These are phyloP conservation scores for Nasturtium officinale DNA, from an alignment of 345 rosid genomes.

Conservation along the genomic window DNA sequence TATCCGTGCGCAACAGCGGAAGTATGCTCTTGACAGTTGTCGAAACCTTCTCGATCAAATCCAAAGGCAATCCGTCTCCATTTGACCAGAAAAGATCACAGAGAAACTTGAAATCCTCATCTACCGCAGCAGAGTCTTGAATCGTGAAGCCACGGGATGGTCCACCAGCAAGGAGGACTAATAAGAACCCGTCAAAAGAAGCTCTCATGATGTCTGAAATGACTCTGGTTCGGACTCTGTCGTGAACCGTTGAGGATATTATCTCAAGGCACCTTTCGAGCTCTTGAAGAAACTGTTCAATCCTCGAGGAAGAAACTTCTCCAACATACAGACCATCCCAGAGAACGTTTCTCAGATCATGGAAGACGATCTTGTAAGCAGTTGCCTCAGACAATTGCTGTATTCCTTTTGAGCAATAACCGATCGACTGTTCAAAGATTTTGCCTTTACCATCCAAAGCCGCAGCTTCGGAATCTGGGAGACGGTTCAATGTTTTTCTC, in stretches of 20 bases:
- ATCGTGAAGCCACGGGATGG: conserved; percentile 72
- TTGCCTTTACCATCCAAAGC: conserved; percentile 52
- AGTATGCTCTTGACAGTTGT: conserved; percentile 63
- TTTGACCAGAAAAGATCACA: conserved; percentile 90
- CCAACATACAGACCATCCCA: conserved; percentile 83
- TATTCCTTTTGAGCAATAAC: conserved; percentile 76
- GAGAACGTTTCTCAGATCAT: conserved; percentile 72
- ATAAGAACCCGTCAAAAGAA: conserved; percentile 84
- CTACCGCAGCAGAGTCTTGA: conserved; percentile 66
- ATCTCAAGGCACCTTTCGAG: conserved; percentile 74
- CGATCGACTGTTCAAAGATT: conserved; percentile 69
- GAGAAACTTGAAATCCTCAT: conserved; percentile 80
- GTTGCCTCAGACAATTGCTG: conserved; percentile 74
- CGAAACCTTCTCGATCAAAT: conserved; percentile 75
- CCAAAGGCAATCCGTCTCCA: conserved; percentile 88
- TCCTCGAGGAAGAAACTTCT: conserved; percentile 76
- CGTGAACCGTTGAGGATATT: conserved; percentile 73
- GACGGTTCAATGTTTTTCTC: conserved; percentile 59
- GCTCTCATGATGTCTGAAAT: conserved; percentile 91
- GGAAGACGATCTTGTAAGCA: conserved; percentile 80
- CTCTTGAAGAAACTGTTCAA: conserved; percentile 79
- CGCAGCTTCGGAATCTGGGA: conserved; percentile 66
- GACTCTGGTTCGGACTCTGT: conserved; percentile 79
- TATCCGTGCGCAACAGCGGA: conserved; percentile 65
- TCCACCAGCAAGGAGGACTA: conserved; percentile 94